Conservation (phyloP, 768 basidiomycete genomes). For the Naganishia vishniacii region DNA sequence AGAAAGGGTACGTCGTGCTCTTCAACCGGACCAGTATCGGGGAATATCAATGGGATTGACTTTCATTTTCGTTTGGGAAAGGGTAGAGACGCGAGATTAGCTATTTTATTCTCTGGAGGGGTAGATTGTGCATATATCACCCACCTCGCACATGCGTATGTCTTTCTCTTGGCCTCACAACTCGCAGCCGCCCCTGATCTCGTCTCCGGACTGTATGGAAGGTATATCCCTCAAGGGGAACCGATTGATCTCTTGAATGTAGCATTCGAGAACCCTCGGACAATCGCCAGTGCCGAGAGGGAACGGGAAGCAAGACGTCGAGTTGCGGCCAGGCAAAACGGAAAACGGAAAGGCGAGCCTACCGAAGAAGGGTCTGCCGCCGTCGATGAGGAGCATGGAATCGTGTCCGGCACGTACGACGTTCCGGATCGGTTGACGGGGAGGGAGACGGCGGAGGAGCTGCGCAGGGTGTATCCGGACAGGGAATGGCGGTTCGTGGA, state of each 20-base stretch:
- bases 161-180: slow-evolving; percentile 8
- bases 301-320: slow-evolving; percentile 46
- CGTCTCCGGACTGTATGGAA: too few species aligned
- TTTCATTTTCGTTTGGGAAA: too few species aligned
- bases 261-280: slow-evolving; percentile 91
- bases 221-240: slow-evolving; percentile 67
- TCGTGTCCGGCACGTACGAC: slow-evolving; percentile 53
- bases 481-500: slow-evolving; percentile 90
- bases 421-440: slow-evolving; percentile 89
- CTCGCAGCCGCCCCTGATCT: too few species aligned
- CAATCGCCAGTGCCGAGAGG: slow-evolving; percentile 52
- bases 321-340: slow-evolving; percentile 44
- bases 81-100: slow-evolving; percentile 56
- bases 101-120: slow-evolving; percentile 89
- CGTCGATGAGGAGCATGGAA: background rate
- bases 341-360: slow-evolving; percentile 45
- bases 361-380: background rate
- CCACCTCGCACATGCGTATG: slow-evolving; percentile 69
- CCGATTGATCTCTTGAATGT: slow-evolving; percentile 90
- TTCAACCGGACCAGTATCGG: too few species aligned
- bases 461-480: slow-evolving; percentile 67
- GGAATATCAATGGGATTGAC: too few species aligned
- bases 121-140: slow-evolving; percentile 85
- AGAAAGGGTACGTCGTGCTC: slow-evolving; percentile 31
- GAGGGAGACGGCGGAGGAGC: slow-evolving; percentile 67